Base-by-base conservation (phyloP, 306 rosid genomes). In the Pyrus betulifolia region DNA sequence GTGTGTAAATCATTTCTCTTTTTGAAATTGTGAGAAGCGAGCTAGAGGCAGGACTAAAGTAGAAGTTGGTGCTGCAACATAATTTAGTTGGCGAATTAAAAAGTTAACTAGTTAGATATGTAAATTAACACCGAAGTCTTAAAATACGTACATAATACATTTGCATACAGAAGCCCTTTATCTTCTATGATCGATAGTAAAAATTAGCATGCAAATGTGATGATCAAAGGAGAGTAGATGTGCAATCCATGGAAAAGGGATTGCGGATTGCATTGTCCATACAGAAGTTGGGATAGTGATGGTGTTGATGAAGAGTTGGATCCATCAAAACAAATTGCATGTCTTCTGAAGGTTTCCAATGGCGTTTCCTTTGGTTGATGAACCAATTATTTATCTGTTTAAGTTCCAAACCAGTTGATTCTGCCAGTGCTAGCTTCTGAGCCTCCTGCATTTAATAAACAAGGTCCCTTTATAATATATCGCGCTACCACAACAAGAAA, bases 331-430 rank as follows among this genome's bases (percentile, higher is more conserved):
- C 83, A 51, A 72, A 83, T 38, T 83, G 87, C 89, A 80, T 72
- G 27, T 83, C 85, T 70, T 82, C 87, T 0, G 88, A 72, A 22
- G 88, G 88, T 77, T 85, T 87, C 91, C 88, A 87, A 59, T 87
- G 91, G 76, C 88, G 83, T 70, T 87, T 87, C 49, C 88, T 80
- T 74, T 82, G 90, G 60, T 87, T 49, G 55, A 49, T 49, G 55
- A 49, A 49, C 55, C 55, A 49, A 18, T 49, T 49, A 49, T 49
- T 49, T 44, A 87, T 80, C 84, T 87, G 91, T 42, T 87, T 85
- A 84, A 82, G 72, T 57, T 81, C 84, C 59, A 87, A 77, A 8
- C 88, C 89, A 4, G 91, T 85, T 3, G 85, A 68, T 30, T 83
- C 85, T 10, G 87, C 85, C 21, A 87, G 67, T 4, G 75, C 87